These are phyloP conservation scores for Exophiala oligosperma DNA, from an alignment of 2,329 filamentous ascomycete genomes.

Conservation along the genomic window DNA sequence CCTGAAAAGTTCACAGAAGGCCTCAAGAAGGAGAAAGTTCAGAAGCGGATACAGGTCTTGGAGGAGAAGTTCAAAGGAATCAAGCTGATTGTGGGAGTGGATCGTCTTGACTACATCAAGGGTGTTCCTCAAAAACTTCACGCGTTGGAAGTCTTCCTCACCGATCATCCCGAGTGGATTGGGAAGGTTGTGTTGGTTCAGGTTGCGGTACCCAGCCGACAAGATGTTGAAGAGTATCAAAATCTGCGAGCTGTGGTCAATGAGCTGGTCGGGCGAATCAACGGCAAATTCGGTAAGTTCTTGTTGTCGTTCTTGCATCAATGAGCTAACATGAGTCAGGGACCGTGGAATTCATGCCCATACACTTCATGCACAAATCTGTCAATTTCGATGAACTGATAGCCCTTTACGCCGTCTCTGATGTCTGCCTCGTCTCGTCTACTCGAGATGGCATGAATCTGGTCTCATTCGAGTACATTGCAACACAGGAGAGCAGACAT, in stretches of 20 bases:
- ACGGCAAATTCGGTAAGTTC: conserved; percentile 76
- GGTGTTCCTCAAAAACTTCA: conserved; percentile 97
- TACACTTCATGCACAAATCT: conserved; percentile 97
- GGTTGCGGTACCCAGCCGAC: conserved; percentile 89
- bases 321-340: conserved; percentile 43
- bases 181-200: conserved; percentile 96
- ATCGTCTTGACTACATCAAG: conserved; percentile 98
- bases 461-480: conserved; percentile 97
- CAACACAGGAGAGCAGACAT: conserved; percentile 84
- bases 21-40: conserved; percentile 79
- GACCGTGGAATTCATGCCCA: conserved; percentile 97
- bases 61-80: conserved; percentile 92
- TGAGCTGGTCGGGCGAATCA: conserved; percentile 94
- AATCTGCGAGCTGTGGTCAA: conserved; percentile 94
- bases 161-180: conserved; percentile 96
- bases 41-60: conserved; percentile 80
- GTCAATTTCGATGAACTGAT: conserved; percentile 94
- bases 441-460: conserved; percentile 99
- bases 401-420: conserved; percentile 86
- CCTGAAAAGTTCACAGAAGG: conserved; percentile 94
- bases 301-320: neutral
- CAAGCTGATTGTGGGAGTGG: conserved; percentile 94
- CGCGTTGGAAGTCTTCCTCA: conserved; percentile 92
- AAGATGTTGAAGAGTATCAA: conserved; percentile 97
- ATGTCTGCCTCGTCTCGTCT: conserved; percentile 88